Conservation (phyloP, 2,329 filamentous ascomycete species). For the Penicillium frequentans region DNA sequence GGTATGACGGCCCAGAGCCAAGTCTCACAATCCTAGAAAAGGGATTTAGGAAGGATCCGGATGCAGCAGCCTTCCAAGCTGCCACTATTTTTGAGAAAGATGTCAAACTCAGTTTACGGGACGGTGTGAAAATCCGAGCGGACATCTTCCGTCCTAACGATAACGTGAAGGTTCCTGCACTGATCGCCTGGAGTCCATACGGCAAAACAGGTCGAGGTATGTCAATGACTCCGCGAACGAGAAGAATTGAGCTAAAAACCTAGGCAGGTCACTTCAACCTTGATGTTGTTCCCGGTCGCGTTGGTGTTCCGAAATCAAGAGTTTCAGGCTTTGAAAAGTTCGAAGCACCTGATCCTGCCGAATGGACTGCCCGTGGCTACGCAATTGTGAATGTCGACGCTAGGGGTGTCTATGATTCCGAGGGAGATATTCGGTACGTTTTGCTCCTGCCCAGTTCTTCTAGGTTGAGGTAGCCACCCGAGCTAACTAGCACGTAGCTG, state of each 20-base stretch:
- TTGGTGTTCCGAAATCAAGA: not conserved
- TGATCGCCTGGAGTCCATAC: conserved; percentile 29
- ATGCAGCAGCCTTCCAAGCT: not conserved
- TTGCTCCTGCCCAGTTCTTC: not conserved
- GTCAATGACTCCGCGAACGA: conserved; percentile 1
- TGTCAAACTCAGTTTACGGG: conserved; percentile 23
- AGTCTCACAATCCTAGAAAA: not conserved
- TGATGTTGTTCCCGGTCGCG: not conserved
- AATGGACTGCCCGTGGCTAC: conserved; percentile 30
- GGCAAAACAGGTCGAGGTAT: conserved; percentile 26
- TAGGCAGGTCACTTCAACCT: not conserved
- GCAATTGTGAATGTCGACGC: conserved; percentile 33
- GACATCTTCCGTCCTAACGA: conserved; percentile 25
- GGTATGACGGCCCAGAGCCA: not conserved
- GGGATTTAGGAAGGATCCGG: not conserved
- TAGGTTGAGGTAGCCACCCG: conserved; percentile 2
- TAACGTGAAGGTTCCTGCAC: conserved; percentile 25
- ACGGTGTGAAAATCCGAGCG: conserved; percentile 24
- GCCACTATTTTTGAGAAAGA: not conserved
- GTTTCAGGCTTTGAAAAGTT: not conserved
- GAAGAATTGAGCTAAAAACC: rapidly evolving
- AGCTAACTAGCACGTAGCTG: conserved; percentile 2
- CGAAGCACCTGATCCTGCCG: conserved; percentile 27
- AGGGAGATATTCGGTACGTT: conserved; percentile 18
- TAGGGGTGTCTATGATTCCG: conserved; percentile 27